Base-by-base conservation (phyloP, 1,284 basidiomycete genomes). In the Austroboletus novae-zelandiae region DNA sequence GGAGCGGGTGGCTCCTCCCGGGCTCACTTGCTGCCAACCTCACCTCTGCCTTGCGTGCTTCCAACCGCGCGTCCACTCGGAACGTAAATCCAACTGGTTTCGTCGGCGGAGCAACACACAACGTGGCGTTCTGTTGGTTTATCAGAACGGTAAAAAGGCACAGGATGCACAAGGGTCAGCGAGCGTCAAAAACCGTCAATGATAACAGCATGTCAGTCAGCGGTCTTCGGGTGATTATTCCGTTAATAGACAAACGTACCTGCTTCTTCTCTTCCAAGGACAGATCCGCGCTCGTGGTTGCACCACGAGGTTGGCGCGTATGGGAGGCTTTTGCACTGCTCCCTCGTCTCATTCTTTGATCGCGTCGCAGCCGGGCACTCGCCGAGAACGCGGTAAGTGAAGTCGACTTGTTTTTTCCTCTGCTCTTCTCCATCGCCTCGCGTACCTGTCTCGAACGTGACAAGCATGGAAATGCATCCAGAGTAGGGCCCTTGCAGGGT, bases 81-180 rank as follows among this genome's bases (percentile, higher is more conserved):
- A 83, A 81, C 47, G 71, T 74, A 67, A 81, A 81, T 55, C 68
- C 76, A 36, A 71, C 66, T 49, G 79, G 74, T 57, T 70, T 72
- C 48, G 79, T 82, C 45, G 70, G 68, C 61, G 74, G 68, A 59
- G 69, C 62, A 59, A 66, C 60, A 40, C 59, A 61, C 53, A 61
- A 60, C 57, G 62, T 58, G 53, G 56, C 56, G 40, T 52, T 58
- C 67, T 68, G 25, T 47, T 9, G 1, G 29, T 52, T 47, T 50
- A 51, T 48, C 41, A 40, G 25, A 17, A 40, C 48, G 44, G 43
- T 46, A 52, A 50, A 41, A 49, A 50, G 50, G 52, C 45, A 64
- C 60, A 57, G 51, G 45, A 51, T 43, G 50, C 34, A 2, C 37
- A 11, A 39, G n/a, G 41, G 32, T 18, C 27, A 54, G 17, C 18